phyloP scores from a whole-genome alignment of 768 basidiomycete genomes.

The Cystobasidium onofrii region DNA sequence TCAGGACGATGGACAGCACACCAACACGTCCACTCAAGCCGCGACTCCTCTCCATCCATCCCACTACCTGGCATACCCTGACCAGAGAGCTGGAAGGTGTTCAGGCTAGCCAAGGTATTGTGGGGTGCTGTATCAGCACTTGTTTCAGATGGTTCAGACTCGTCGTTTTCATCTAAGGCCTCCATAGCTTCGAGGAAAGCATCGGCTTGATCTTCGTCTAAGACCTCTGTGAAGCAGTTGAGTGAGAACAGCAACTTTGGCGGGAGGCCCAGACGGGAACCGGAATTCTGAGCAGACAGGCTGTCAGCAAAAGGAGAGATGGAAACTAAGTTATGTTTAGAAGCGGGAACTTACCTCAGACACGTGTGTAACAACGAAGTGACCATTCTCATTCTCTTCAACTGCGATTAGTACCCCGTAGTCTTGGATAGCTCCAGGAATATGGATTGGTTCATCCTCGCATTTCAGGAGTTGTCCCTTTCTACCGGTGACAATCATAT shows the following conservation, averaged over 20 bases:
- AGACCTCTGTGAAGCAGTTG: constrained; percentile 62
- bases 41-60: constrained; percentile 41
- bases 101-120: constrained; percentile 5
- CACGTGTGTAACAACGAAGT: constrained; percentile 62
- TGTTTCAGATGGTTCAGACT: constrained; percentile 46
- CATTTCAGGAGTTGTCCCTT: constrained; percentile 61
- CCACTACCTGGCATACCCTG: constrained; percentile 60
- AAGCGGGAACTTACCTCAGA: constrained; percentile 56
- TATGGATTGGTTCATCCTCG: constrained; percentile 78
- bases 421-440: constrained; percentile 71
- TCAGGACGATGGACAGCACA: constrained; percentile 57
- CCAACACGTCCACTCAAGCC: constrained; percentile 62
- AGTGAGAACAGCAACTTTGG: constrained; percentile 63
- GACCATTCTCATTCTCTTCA: constrained; percentile 55
- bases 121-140: constrained; percentile 33
- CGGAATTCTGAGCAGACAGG: constrained; percentile 54
- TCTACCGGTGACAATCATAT: constrained; percentile 58
- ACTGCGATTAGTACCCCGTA: constrained; percentile 72
- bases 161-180: constrained; percentile 54
- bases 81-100: constrained; percentile 64
- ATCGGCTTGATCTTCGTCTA: constrained; percentile 60
- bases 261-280: constrained; percentile 64
- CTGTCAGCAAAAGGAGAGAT: not conserved
- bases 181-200: constrained; percentile 66
- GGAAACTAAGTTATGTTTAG: not conserved